These are phyloP conservation scores for Marasmius oreades DNA, from an alignment of 1,284 basidiomycete species.

Conservation along the genomic window DNA sequence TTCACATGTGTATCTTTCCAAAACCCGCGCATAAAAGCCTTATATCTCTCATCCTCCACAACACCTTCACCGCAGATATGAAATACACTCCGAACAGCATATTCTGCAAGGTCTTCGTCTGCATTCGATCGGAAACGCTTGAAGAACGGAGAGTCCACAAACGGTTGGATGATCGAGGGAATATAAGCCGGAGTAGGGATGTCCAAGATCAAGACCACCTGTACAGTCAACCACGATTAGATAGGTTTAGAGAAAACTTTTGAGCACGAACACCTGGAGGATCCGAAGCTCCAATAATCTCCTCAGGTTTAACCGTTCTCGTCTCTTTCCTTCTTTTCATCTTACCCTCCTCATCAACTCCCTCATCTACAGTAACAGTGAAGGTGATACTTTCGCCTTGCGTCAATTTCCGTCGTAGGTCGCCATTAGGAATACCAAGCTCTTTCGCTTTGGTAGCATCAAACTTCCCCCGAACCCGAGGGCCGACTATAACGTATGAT, in stretches of 20 bases:
- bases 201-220: conserved; percentile 62
- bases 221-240: conserved; percentile 5
- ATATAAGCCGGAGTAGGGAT: conserved; percentile 62
- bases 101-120: conserved; percentile 37
- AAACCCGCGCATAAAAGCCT: conserved; percentile 68
- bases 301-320: conserved; percentile 53
- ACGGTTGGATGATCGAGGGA: conserved; percentile 50
- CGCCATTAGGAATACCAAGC: conserved; percentile 66
- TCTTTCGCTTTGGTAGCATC: conserved; percentile 63
- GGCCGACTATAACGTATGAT: conserved; percentile 78
- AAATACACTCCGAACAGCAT: conserved; percentile 55
- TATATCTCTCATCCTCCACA: conserved; percentile 67
- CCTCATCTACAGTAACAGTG: conserved; percentile 39
- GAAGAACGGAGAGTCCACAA: conserved; percentile 49
- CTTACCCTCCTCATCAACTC: conserved; percentile 25
- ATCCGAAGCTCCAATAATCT: conserved; percentile 52
- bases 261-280: conserved; percentile 39
- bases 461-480: conserved; percentile 84
- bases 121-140: conserved; percentile 42
- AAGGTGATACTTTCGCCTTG: conserved; percentile 56
- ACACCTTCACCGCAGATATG: conserved; percentile 69
- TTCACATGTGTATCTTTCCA: conserved; percentile 55
- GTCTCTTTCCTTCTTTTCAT: conserved; percentile 26
- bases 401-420: conserved; percentile 49
- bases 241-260: background rate